Evolutionary conservation across 768 basidiomycete species (phyloP).

Genomic region (Daedaleopsis nitida): DNA sequence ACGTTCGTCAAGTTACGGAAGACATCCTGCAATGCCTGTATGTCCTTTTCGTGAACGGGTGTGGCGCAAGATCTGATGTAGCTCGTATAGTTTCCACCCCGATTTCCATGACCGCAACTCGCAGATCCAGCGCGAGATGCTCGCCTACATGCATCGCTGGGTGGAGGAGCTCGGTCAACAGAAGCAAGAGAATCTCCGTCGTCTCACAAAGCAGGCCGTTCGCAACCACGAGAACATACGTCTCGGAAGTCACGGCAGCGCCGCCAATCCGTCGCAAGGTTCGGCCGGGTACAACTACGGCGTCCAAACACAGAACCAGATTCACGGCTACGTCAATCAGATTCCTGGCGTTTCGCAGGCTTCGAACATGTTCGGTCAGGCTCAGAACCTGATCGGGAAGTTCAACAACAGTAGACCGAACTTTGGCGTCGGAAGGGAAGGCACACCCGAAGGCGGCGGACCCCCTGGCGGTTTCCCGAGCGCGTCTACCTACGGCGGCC

Average conservation of each 20-base stretch:
- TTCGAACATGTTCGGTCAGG: background rate
- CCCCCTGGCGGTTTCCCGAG: slow-evolving; percentile 1
- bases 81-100: slow-evolving; percentile 69
- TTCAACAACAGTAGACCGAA: slow-evolving; percentile 3
- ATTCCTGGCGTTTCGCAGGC: slow-evolving; percentile 21
- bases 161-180: slow-evolving; percentile 49
- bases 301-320: slow-evolving; percentile 46
- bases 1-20: slow-evolving; percentile 58
- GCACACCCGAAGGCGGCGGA: background rate
- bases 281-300: slow-evolving; percentile 51
- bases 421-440: background rate
- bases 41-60: slow-evolving; percentile 25
- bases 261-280: slow-evolving; percentile 45
- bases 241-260: slow-evolving; percentile 51
- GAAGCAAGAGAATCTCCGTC: slow-evolving; percentile 51
- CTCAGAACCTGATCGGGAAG: slow-evolving; percentile 12
- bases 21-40: slow-evolving; percentile 71
- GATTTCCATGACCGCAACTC: slow-evolving; percentile 71
- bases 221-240: slow-evolving; percentile 75
- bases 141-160: slow-evolving; percentile 68
- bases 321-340: slow-evolving; percentile 41
- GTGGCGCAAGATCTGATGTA: background rate
- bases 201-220: slow-evolving; percentile 66
- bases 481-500: background rate
- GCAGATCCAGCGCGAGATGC: slow-evolving; percentile 75